A percentile compares a stretch with the other conserved stretches of the same genome.
Conservation (phyloP, 495 filamentous ascomycete species). For the Neurospora pannonica region DNA sequence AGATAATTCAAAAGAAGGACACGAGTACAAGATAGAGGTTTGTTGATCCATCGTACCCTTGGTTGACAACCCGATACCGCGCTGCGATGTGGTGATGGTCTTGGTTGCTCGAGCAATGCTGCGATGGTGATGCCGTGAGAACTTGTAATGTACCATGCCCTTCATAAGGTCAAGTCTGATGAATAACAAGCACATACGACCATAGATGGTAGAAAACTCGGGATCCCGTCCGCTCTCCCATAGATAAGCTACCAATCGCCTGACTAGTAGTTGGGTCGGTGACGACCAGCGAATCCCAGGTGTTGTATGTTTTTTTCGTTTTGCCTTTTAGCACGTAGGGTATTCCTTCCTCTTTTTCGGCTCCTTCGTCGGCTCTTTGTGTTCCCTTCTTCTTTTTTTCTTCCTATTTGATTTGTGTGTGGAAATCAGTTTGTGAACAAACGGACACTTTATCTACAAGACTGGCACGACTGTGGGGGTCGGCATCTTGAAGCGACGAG, state of each 20-base stretch:
- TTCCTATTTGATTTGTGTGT: rapidly evolving
- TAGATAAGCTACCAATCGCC: slow-evolving; percentile 11
- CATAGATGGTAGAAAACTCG: slow-evolving; percentile 35
- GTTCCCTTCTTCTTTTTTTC: neutral
- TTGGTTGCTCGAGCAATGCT: neutral
- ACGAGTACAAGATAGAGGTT: neutral
- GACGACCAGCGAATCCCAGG: slow-evolving; percentile 32
- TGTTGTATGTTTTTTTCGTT: slow-evolving; percentile 31
- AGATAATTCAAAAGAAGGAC: neutral
- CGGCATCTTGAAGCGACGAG: neutral
- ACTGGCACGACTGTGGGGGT: neutral
- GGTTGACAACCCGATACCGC: neutral
- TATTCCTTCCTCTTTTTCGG: neutral
- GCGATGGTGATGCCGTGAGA: neutral
- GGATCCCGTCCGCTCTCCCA: slow-evolving; percentile 45
- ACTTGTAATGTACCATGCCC: neutral
- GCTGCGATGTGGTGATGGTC: neutral
- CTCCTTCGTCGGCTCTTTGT: neutral
- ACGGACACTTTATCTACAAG: neutral
- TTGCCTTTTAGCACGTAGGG: rapidly evolving
- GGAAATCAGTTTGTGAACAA: neutral
- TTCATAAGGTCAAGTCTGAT: neutral
- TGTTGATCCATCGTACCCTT: neutral
- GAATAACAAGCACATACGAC: slow-evolving; percentile 26
- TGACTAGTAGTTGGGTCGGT: slow-evolving; percentile 27